Base-by-base conservation (phyloP, 176 grass and related monocot species). In the Aegilops umbellulata region DNA sequence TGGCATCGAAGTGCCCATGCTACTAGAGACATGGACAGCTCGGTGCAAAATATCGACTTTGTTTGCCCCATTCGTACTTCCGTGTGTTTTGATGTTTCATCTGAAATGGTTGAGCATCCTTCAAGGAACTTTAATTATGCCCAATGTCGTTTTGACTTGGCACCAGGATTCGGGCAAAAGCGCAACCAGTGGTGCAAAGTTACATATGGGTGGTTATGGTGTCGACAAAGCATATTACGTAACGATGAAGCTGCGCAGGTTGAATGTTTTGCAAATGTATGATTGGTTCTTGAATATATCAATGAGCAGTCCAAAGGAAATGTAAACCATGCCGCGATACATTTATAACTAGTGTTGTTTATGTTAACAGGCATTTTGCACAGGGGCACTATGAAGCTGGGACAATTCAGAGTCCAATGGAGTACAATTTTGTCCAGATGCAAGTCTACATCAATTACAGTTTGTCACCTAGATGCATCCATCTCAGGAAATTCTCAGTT, bases 381-480 rank as follows among this genome's bases (percentile, higher is more conserved):
- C 16, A 85, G 38, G 49, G 38, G 24, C 68, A 74, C 29, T 68
- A 84, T 63, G 80, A 20, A 78, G 60, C 65, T 57, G 68, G 82
- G 36, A 80, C 82, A 29, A 83, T 82, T 41, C 74, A 78, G 66
- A 74, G 76, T 78, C 80, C 9, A 27, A 90, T 75, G 29, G 29
- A 29, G 29, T 29, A 82, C 75, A 86, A 78, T 80, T 78, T 80
- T 74, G 80, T 60, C 82, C 80, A 92, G 84, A 91, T 89, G 85
- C 78, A 83, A 13, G 7, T 53, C 68, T 84, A 84, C 22, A 26
- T 38, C 75, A 77, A 89, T 91, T 83, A 92, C 83, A 92, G 53
- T 87, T 80, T 83, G 77, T 76, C 29, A 85, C 79, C 80, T 66
- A 82, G 31, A 86, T 90, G 87, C 84, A 83, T 90, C 86, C 88